A percentile compares a stretch with the other conserved stretches of the same genome.
These are phyloP conservation scores for Puccinia hordei DNA, from an alignment of 1,284 basidiomycete species.

Conservation along the genomic window DNA sequence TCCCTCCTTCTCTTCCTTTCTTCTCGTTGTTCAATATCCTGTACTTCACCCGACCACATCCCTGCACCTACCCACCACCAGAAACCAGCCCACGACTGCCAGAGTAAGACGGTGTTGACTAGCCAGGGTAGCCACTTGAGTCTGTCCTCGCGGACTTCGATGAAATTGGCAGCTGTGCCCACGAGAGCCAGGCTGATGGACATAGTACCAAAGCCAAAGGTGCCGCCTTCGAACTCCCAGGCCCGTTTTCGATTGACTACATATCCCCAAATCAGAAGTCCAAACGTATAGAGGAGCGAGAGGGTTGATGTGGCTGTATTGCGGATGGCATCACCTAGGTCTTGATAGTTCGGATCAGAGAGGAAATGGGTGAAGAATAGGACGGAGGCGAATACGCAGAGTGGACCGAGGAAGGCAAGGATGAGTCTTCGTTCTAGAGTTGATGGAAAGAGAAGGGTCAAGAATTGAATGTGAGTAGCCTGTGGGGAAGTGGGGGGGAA, in stretches of 20 bases:
- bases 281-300: constrained; percentile 85
- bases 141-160: constrained; percentile 79
- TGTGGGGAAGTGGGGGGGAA: constrained; percentile 60
- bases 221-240: constrained; percentile 78
- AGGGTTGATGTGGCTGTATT: constrained; percentile 95
- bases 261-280: constrained; percentile 89
- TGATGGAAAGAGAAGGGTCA: constrained; percentile 93
- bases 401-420: constrained; percentile 68
- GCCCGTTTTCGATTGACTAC: constrained; percentile 85
- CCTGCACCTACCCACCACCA: constrained; percentile 98
- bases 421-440: constrained; percentile 86
- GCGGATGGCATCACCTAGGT: constrained; percentile 75
- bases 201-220: constrained; percentile 84
- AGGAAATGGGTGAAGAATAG: constrained; percentile 81
- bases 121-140: constrained; percentile 82
- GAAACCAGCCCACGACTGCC: constrained; percentile 69
- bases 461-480: constrained; percentile 97
- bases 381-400: constrained; percentile 33
- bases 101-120: constrained; percentile 82
- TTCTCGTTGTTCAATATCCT: constrained; percentile 67
- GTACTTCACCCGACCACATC: constrained; percentile 68
- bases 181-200: constrained; percentile 75
- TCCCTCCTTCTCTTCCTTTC: constrained; percentile 52
- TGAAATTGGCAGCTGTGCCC: constrained; percentile 78
- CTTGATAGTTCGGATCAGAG: constrained; percentile 62